Evolutionary conservation across 306 rosid genomes (phyloP), one percentile per base, ranked within the genome.

Genomic region (Albizia julibrissin): DNA sequence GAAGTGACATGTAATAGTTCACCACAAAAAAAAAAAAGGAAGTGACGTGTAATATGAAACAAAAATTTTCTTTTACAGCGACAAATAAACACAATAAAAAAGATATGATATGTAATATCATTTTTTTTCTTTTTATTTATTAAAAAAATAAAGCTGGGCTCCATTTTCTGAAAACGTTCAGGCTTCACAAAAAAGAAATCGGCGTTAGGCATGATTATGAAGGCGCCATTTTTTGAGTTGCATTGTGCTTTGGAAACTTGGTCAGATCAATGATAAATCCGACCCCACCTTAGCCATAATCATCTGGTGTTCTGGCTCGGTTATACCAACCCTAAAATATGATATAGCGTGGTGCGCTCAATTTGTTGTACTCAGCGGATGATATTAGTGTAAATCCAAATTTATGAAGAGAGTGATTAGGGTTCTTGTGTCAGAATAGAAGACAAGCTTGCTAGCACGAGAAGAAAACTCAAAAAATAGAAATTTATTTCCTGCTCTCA

Each of bases 261-360:
- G 37, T 50, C 16, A 31, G 15, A 46, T 9, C n/a, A 39, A 39
- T 19, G 8, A 71, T 3, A 19, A 42, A 52, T 75, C n/a, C 72
- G 37, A 31, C 61, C 80, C 71, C 26, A 44, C 72, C 71, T 29
- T 1, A n/a, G 76, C 22, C 7, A 82, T 56, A 61, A 77, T 71
- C 49, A 49, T 62, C 72, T 69, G 77, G 58, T 26, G 26, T 47
- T 34, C 43, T 69, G 73, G 56, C 66, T 69, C 50, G n/a, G 6
- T 65, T 42, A 31, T 69, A 8, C 76, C 47, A 37, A 72, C 67
- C 33, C 34, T 1, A 61, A 24, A 24, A 58, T 58, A 58, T 22
- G 24, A 22, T n/a, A 61, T 11, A n/a, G 34, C 27, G 34, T 24
- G 18, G 34, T 12, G 67, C 31, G 1, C 31, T 61, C 34, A 26